Conservation (phyloP, 345 rosid species). For the Aurinia saxatilis region DNA sequence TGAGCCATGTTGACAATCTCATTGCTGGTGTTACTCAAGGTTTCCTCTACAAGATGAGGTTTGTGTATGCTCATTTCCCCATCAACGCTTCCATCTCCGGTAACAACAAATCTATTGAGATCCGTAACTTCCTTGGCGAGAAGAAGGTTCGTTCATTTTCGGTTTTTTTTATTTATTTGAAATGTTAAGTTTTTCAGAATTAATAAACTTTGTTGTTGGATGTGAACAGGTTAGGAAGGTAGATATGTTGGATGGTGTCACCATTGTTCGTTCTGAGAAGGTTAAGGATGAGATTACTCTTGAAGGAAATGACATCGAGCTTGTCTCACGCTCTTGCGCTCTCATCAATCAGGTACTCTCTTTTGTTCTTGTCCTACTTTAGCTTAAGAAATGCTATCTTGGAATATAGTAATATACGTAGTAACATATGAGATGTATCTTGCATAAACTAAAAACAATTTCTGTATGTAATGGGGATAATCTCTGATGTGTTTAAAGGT, state of each 20-base stretch:
- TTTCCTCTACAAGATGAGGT: slow-evolving; percentile 77
- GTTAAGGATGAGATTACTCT: slow-evolving; percentile 43
- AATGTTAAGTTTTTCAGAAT: too few species aligned
- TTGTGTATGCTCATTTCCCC: slow-evolving; percentile 81
- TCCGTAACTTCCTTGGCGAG: slow-evolving; percentile 66
- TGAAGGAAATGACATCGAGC: slow-evolving; percentile 44
- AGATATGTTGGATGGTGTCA: slow-evolving; percentile 43
- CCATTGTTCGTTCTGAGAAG: slow-evolving; percentile 39
- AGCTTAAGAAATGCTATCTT: too few species aligned
- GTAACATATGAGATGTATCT: too few species aligned
- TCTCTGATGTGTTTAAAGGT: too few species aligned
- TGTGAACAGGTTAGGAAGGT: slow-evolving; percentile 40
- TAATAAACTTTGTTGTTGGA: background rate
- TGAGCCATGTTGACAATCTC: slow-evolving; percentile 66
- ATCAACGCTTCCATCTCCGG: slow-evolving; percentile 66
- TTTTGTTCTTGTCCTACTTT: background rate
- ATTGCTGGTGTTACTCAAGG: slow-evolving; percentile 68
- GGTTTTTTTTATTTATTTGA: background rate
- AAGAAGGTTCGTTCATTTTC: slow-evolving; percentile 33
- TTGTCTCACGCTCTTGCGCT: slow-evolving; percentile 42
- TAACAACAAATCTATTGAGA: slow-evolving; percentile 51
- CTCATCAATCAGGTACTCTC: slow-evolving; percentile 41
- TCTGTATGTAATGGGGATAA: too few species aligned
- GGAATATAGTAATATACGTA: too few species aligned
- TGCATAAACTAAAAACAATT: too few species aligned